These are phyloP conservation scores for Eremochloa ophiuroides DNA, from an alignment of 176 grass and related monocot genomes.

Conservation along the genomic window DNA sequence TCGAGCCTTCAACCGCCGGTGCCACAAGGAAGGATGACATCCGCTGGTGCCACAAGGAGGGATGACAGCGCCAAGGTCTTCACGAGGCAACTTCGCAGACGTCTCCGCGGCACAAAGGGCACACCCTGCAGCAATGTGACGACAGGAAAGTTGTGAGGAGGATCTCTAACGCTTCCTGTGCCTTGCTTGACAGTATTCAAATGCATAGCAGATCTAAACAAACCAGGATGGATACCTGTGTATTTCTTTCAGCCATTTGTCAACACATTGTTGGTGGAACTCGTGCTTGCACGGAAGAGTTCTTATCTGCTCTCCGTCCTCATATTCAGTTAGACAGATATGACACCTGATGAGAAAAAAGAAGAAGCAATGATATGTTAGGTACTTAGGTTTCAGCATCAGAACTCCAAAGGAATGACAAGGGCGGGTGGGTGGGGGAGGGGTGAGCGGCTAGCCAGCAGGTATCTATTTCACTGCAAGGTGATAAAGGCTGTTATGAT, in stretches of 20 bases:
- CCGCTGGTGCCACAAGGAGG: background rate
- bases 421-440: background rate
- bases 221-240: slow-evolving; percentile 49
- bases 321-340: slow-evolving; percentile 92
- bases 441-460: background rate
- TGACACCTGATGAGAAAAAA: slow-evolving; percentile 59
- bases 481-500: background rate
- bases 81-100: slow-evolving; percentile 53
- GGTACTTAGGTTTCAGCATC: background rate
- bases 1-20: no score
- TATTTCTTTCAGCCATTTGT: slow-evolving; percentile 98
- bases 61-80: background rate
- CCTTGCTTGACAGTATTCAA: background rate
- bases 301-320: slow-evolving; percentile 87
- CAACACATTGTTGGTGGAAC: slow-evolving; percentile 78
- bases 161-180: background rate
- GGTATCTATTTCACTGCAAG: background rate
- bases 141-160: background rate
- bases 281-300: slow-evolving; percentile 87
- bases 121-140: slow-evolving; percentile 47
- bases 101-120: slow-evolving; percentile 76
- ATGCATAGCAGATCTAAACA: background rate
- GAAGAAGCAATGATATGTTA: background rate
- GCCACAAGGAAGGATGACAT: no score
- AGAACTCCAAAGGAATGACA: background rate